These are phyloP conservation scores for Paracorniculantispora psalliotae DNA, from an alignment of 2,329 filamentous ascomycete species.

Conservation along the genomic window DNA sequence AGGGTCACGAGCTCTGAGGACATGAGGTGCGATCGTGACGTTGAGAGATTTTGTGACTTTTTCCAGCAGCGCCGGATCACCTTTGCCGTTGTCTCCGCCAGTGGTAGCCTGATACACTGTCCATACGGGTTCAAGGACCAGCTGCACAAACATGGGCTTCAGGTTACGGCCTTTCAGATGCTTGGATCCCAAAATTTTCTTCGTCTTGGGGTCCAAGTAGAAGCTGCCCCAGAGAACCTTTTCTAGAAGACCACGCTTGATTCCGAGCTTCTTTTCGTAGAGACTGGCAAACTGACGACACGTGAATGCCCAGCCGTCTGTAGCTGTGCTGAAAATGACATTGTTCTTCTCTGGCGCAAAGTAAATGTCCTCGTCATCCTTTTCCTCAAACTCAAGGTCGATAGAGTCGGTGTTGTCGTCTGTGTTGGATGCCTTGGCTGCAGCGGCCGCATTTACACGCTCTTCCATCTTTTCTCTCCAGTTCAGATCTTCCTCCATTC, in stretches of 20 bases:
- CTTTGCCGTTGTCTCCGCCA: constrained; percentile 75
- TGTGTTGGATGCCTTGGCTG: constrained; percentile 48
- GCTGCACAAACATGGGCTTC: constrained; percentile 96
- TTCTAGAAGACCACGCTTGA: constrained; percentile 81
- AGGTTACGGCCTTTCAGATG: constrained; percentile 87
- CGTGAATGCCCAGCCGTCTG: constrained; percentile 99
- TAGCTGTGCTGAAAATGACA: constrained; percentile 95
- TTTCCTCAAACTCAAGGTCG: constrained; percentile 74
- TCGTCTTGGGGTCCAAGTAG: constrained; percentile 95
- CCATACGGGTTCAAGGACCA: constrained; percentile 95
- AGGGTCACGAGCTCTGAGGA: constrained; percentile 78
- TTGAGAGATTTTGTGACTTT: constrained; percentile 93
- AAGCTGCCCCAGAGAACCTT: constrained; percentile 97
- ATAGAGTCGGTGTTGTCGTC: constrained; percentile 50
- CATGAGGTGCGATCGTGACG: constrained; percentile 77
- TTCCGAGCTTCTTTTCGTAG: constrained; percentile 95
- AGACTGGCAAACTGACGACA: constrained; percentile 87
- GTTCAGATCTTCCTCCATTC: constrained; percentile 96
- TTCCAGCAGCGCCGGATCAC: constrained; percentile 75
- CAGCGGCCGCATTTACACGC: constrained; percentile 65
- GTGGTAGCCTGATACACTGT: constrained; percentile 88
- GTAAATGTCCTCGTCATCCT: constrained; percentile 94
- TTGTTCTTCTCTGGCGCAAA: constrained; percentile 98
- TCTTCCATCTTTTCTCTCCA: constrained; percentile 94
- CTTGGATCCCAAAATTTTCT: constrained; percentile 83